Evolutionary conservation across 345 rosid genomes (phyloP), one percentile per base, ranked within the genome.

Genomic region (Salix suchowensis): DNA sequence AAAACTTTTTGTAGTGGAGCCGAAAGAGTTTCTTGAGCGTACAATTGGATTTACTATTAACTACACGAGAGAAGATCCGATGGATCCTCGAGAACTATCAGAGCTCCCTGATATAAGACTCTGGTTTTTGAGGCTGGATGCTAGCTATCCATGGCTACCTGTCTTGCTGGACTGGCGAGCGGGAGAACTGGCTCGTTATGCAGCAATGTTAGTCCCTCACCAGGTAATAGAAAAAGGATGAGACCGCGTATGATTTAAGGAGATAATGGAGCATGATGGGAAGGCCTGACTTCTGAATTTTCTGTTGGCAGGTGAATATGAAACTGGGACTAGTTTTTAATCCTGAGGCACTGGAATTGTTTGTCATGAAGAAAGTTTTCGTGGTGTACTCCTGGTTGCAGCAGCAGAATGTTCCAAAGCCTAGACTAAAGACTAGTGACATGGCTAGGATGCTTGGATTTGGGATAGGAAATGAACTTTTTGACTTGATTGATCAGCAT

Each of bases 381-480:
- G 76, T 86, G 3, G 93, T 84, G 23, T 91, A 95, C 52, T 77
- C 84, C 2, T 93, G 97, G 97, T 83, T 88, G 82, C 90, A 90
- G 87, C 78, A 81, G 9, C 87, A 88, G 61, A 71, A 86, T 50
- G 68, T 88, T 72, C 85, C 90, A 34, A 89, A 87, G 82, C 92
- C 97, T 37, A 84, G 95, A 81, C 70, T 87, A 71, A 94, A 94
- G 86, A 85, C 97, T 1, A 80, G 80, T 67, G 91, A 88, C 75
- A 95, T 95, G 97, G 98, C 97, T 23, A 89, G 93, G 76, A 91
- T 92, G 96, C 94, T 95, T 40, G 98, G 96, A 44, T 92, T 92
- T 72, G 96, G 93, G 24, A 82, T 92, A 26, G 92, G 91, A 39
- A 92, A 91, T 39, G 89, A 89, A 28, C 89, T 93, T 72, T 91